These are phyloP conservation scores for Pseudocercospora fijiensis DNA, from an alignment of 2,329 filamentous ascomycete genomes.

Conservation along the genomic window DNA sequence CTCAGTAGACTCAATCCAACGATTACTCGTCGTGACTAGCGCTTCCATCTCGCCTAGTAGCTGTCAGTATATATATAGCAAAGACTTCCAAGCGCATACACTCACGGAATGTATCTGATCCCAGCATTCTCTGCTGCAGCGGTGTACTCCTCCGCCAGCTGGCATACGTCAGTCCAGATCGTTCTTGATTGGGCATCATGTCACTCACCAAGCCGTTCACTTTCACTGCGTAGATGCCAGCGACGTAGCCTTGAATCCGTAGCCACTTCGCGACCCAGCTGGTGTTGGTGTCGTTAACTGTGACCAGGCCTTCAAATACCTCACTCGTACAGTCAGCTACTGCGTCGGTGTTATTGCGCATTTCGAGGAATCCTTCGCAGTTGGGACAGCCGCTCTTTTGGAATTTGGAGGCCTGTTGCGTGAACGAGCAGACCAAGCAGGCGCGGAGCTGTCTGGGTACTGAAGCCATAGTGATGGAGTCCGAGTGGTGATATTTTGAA, in stretches of 20 bases:
- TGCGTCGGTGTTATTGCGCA: conserved; percentile 68
- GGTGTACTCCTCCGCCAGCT: conserved; percentile 59
- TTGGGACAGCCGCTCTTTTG: conserved; percentile 87
- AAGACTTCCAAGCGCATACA: not conserved
- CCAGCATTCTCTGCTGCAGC: conserved; percentile 58
- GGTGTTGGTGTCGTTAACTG: conserved; percentile 73
- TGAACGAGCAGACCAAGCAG: conserved; percentile 98
- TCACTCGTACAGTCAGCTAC: conserved; percentile 93
- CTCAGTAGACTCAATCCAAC: not conserved
- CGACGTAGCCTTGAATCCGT: conserved; percentile 81
- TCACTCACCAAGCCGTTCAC: conserved; percentile 71
- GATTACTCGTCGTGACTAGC: conserved; percentile 22
- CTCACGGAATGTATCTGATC: conserved; percentile 61
- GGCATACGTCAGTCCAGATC: conserved; percentile 5
- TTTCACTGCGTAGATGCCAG: conserved; percentile 90
- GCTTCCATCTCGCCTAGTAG: conserved; percentile 24
- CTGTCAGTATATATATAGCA: conserved; percentile 2
- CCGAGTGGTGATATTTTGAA: not conserved
- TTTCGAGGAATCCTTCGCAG: conserved; percentile 88
- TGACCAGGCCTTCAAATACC: conserved; percentile 90
- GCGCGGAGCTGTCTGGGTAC: conserved; percentile 77
- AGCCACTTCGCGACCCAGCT: conserved; percentile 99
- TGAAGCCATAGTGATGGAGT: conserved; percentile 48
- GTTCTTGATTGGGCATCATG: conserved; percentile 9
- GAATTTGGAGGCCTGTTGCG: conserved; percentile 81